Evolutionary conservation across 2,329 filamentous ascomycete genomes (phyloP), one percentile per base, ranked within the genome.

Genomic region (Neurospora crassa): DNA sequence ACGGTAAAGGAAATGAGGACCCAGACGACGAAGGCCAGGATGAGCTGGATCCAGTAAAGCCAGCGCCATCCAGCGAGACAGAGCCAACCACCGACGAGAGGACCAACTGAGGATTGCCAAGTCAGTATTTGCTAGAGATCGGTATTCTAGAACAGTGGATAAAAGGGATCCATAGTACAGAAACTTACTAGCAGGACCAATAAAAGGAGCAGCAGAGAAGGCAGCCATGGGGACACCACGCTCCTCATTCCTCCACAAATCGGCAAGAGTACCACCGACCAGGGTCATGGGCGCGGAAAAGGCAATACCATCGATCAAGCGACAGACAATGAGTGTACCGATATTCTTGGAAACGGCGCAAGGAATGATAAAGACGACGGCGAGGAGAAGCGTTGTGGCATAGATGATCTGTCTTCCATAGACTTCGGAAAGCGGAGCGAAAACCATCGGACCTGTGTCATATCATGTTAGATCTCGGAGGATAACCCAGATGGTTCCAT

Each of bases 251-350:
- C 83, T 89, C 92, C 92, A 96, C n/a, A 96, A 80, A 82, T 96
- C 93, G 12, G 92, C 91, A 6, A 96, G 82, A 0, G 92, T 95
- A 10, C 93, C 93, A 63, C 92, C 93, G 10, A 94, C 92, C 1
- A 96, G 85, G 0, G 92, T 95, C 91, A 96, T 95, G 2, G 93
- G 92, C 0, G 92, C 92, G 12, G 91, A 94, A 78, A 95, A 95
- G 6, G 91, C 91, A 71, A 96, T 92, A 67, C 93, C 93, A 73
- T 93, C 92, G 72, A 96, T 92, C 67, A 89, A 84, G 73, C 93
- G 88, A 78, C 90, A 93, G 37, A 93, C 89, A 6, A 96, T 83
- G 8, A 96, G 85, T 0, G 92, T 96, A 29, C 81, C 86, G 40
- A 94, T 92, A 75, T 95, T 96, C 76, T 90, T 84, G 4, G 92